These are phyloP conservation scores for Aspergillus sp. DNA, from an alignment of 2,329 filamentous ascomycete genomes.

Conservation along the genomic window DNA sequence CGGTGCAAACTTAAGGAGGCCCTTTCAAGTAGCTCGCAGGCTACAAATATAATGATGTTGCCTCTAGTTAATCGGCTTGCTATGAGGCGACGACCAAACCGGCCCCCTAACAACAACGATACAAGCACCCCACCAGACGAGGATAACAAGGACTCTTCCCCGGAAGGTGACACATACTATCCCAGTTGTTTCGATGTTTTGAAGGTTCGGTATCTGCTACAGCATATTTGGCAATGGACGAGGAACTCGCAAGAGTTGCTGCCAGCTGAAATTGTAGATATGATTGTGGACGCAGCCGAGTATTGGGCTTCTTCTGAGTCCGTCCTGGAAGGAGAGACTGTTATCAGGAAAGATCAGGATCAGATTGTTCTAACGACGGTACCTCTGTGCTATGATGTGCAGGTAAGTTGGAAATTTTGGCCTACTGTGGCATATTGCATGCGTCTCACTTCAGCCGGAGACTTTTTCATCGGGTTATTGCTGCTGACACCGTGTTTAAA, in stretches of 20 bases:
- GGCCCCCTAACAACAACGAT: neutral
- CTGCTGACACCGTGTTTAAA: neutral
- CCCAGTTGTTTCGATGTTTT: constrained; percentile 37
- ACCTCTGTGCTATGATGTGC: constrained; percentile 39
- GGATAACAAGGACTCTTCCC: neutral
- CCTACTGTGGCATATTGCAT: constrained; percentile 4
- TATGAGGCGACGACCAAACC: neutral
- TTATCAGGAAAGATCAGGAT: constrained; percentile 36
- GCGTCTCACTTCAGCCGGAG: neutral
- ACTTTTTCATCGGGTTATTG: neutral
- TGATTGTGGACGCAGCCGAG: constrained; percentile 43
- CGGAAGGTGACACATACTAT: constrained; percentile 23
- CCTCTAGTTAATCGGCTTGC: constrained; percentile 1
- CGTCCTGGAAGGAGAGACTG: constrained; percentile 21
- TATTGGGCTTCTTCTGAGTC: constrained; percentile 35
- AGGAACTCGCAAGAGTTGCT: constrained; percentile 23
- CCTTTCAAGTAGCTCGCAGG: neutral
- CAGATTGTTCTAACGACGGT: constrained; percentile 37
- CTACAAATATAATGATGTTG: constrained; percentile 1
- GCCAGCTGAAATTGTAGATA: constrained; percentile 42
- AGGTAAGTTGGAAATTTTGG: constrained; percentile 14
- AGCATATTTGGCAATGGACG: constrained; percentile 26
- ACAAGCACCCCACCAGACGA: neutral
- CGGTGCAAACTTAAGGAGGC: too few relatives aligned
- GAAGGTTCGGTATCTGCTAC: constrained; percentile 35